A percentile compares a stretch with the other conserved stretches of the same genome.
Conservation (phyloP, 2,329 filamentous ascomycete species). For the Aspergillus sp. region DNA sequence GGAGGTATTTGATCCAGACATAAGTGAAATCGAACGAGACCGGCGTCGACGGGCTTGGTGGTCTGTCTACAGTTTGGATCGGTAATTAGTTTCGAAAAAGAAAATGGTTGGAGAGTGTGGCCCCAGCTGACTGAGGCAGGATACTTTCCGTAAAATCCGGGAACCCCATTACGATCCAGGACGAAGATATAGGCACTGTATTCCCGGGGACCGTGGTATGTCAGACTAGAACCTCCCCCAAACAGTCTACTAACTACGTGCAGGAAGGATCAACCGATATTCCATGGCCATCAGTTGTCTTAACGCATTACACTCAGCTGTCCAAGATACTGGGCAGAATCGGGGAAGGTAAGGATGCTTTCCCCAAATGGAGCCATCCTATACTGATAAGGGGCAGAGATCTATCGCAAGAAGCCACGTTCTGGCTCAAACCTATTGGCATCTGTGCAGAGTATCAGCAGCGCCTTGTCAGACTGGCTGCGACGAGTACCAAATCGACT, state of each 20-base stretch:
- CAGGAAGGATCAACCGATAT: constrained; percentile 13
- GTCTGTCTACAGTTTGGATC: constrained; percentile 50
- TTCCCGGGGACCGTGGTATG: constrained; percentile 26
- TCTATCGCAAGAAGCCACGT: constrained; percentile 43
- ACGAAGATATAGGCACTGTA: constrained; percentile 45
- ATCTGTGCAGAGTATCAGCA: constrained; percentile 45
- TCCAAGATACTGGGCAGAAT: constrained; percentile 47
- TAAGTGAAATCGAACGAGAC: constrained; percentile 39
- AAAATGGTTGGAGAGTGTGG: background rate
- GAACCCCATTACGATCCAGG: constrained; percentile 48
- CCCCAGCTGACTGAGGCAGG: constrained; percentile 9
- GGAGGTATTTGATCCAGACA: constrained; percentile 36
- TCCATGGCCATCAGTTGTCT: constrained; percentile 41
- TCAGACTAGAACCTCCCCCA: background rate
- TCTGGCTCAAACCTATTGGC: constrained; percentile 43
- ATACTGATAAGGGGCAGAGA: constrained; percentile 23
- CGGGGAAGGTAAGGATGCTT: constrained; percentile 22
- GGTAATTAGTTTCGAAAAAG: constrained; percentile 16
- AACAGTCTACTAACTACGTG: background rate
- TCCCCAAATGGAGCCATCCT: background rate
- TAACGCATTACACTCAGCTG: constrained; percentile 46
- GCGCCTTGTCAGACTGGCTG: constrained; percentile 45
- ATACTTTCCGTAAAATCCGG: constrained; percentile 48
- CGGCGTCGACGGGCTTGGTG: constrained; percentile 49
- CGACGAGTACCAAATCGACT: constrained; percentile 41